Evolutionary conservation across 768 basidiomycete genomes (phyloP), one percentile per base, ranked within the genome.

Genomic region (Xerocomellus dryophilus): DNA sequence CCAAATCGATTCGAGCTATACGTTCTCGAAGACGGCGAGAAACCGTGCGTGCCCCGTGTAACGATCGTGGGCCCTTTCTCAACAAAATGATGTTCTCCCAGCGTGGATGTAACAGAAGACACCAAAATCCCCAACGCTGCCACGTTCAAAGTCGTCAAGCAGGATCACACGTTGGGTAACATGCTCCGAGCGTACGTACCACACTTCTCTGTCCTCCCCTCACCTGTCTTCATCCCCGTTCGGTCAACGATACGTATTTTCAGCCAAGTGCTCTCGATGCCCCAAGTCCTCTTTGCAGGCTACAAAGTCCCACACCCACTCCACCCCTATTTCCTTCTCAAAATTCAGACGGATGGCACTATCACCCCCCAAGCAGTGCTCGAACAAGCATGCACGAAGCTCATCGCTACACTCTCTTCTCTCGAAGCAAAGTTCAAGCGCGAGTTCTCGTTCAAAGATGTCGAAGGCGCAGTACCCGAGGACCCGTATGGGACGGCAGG

Each of bases 221-320:
- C 12, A 0, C 32, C 27, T 14, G 7, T 18, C 45, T 51, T 38
- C 18, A 49, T 27, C 15, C 25, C 39, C 14, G 2, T 49, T 43
- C 23, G 35, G 32, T 56, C 54, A 31, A 55, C 58, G 31, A n/a
- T 64, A 40, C 10, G 10, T 49, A 29, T 47, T 44, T 43, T 21
- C 68, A 97, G 95, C 4, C 93, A 99, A 80, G 86, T 98, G 27
- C 85, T 98, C 32, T 73, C 85, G 8, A 88, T 90, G 81, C 88
- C 91, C 7, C 79, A 85, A 60, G 85, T 98, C 60, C 85, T 94
- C 56, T 98, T 98, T 68, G 95, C 95, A 1, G 97, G 97, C 2
- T 98, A 98, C 84, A 93, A 95, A 75, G 93, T 94, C 36, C 96
- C 96, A 0, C 97, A 98, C 65, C 96, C 97, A 1, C 83, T 96